A percentile compares a stretch with the other conserved stretches of the same genome.
Conservation (phyloP, 139 green algal species). For the Micractinium sp. region DNA sequence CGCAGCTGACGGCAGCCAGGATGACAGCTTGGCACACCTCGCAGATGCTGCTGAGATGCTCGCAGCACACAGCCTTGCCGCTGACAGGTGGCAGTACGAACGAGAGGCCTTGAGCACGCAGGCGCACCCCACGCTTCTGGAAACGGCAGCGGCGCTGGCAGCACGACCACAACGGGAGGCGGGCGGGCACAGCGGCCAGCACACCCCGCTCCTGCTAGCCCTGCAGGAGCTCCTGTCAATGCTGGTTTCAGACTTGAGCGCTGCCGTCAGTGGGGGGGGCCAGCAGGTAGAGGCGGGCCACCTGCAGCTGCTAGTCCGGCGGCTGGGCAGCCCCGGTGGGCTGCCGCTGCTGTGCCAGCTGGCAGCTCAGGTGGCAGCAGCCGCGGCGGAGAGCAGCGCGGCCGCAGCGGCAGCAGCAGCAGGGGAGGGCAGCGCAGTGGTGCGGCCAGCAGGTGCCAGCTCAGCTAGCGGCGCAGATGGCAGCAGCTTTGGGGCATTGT, state of each 20-base stretch:
- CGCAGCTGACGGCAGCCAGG: neutral
- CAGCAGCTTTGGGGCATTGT: neutral
- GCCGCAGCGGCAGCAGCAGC: neutral
- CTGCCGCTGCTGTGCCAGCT: slow-evolving; percentile 7
- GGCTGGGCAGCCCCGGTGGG: neutral
- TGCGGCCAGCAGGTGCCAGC: no score
- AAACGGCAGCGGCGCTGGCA: neutral
- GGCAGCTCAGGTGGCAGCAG: neutral
- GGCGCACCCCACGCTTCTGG: neutral
- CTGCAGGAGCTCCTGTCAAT: neutral
- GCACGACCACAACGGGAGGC: neutral
- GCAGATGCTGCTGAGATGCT: neutral
- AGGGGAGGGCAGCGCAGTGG: neutral
- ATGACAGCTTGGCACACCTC: neutral
- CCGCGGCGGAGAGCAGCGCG: neutral
- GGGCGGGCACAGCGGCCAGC: neutral
- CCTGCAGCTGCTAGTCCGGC: neutral
- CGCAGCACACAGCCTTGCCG: neutral
- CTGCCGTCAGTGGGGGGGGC: neutral
- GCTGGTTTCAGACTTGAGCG: neutral
- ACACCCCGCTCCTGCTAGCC: neutral
- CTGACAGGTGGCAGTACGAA: neutral
- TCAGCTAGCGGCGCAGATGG: neutral
- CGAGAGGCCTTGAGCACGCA: neutral
- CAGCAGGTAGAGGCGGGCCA: neutral